A percentile compares a stretch with the other conserved stretches of the same genome.
phyloP scores from a whole-genome alignment of 1,284 basidiomycete genomes.

The Malassezia yamatoensis region DNA sequence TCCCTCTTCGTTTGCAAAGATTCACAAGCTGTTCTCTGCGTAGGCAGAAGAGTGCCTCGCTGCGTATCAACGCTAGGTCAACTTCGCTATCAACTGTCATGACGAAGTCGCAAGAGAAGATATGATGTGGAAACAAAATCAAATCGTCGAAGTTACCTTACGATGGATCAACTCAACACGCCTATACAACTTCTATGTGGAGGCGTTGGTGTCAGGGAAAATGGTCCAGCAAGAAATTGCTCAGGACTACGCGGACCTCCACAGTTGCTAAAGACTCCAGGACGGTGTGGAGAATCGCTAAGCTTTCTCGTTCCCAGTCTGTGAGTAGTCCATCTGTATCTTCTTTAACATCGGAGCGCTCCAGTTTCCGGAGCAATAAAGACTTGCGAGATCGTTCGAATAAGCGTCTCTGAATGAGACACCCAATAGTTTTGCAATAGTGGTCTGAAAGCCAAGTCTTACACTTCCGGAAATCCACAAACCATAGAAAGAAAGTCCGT shows the following conservation, averaged over 20 bases:
- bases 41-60: constrained; percentile 15
- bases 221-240: constrained; percentile 29
- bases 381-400: constrained; percentile 30
- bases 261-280: constrained; percentile 27
- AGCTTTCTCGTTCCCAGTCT: constrained; percentile 31
- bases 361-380: constrained; percentile 31
- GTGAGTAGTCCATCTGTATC: constrained; percentile 26
- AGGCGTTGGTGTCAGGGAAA: constrained; percentile 4
- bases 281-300: constrained; percentile 21
- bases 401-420: constrained; percentile 29
- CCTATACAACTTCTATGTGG: not conserved
- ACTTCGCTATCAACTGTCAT: not conserved
- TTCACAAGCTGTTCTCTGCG: constrained; percentile 14
- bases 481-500: constrained; percentile 46
- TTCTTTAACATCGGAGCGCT: constrained; percentile 37
- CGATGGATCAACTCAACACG: not conserved
- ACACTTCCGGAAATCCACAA: constrained; percentile 38
- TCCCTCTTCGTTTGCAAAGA: constrained; percentile 14
- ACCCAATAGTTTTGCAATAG: constrained; percentile 31
- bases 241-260: constrained; percentile 28
- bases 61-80: constrained; percentile 14
- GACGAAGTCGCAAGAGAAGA: not conserved
- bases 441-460: constrained; percentile 41
- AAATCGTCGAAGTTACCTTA: not conserved
- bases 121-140: not conserved